Base-by-base conservation (phyloP, 805 yeast species). In the Wickerhamiella nectarea region DNA sequence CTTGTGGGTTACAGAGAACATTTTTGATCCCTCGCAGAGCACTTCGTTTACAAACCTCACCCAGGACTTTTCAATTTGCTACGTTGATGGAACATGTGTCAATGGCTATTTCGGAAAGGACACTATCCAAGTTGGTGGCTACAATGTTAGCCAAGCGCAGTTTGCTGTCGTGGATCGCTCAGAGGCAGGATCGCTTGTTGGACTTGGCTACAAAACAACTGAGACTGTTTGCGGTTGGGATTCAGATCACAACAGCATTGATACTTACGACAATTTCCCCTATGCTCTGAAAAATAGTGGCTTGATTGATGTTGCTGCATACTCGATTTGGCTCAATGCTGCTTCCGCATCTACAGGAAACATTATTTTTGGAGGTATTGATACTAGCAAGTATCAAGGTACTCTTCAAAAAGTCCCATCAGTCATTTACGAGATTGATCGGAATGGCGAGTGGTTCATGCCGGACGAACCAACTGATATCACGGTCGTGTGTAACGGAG, bases 161-260 rank as follows among this genome's bases (percentile, higher is more conserved):
- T 75, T 85, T 4, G 70, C 85, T 58, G 95, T 93, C 1, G 75
- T 86, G 19, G 91, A 82, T 3, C 75, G 75, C 56, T 58, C 60
- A 25, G 72, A 20, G 14, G 28, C 12, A 14, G 38, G 24, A 21
- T 6, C 22, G 21, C 7, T 37, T 15, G 11, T 37, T 3, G 20
- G 20, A 18, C 7, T 14, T 8, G 20, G 20, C 34, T 31, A 14
- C 18, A 17, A 14, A 14, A 5, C 11, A 7, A 14, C 18, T 14
- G 18, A 15, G 18, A 9, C 6, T 10, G 10, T 36, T 4, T 20
- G 84, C 1, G 74, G 75, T 48, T 75, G 87, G 3, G 59, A 74
- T 7, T 62, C 72, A 46, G 89, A 93, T 45, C 57, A 55, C 24
- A 48, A 62, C 45, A 66, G 67, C 17, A 12, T 18, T 24, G 11